phyloP scores from a whole-genome alignment of 768 basidiomycete species.

The Fibroporia radiculosa region DNA sequence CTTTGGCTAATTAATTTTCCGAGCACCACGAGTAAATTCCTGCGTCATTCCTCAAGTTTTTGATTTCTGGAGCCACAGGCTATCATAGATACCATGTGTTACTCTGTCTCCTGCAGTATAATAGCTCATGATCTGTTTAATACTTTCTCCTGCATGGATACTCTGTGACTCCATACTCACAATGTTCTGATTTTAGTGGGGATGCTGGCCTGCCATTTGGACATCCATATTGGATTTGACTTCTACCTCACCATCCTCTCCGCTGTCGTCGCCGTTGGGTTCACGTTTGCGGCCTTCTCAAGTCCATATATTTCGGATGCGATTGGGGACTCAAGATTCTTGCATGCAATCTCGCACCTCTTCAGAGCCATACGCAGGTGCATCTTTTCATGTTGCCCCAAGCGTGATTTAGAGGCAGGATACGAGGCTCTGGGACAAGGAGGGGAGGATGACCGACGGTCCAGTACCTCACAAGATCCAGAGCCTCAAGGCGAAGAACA shows the following conservation, averaged over 20 bases:
- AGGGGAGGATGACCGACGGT: conserved; percentile 4
- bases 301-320: conserved; percentile 16
- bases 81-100: too few relatives aligned
- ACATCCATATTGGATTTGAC: conserved; percentile 19
- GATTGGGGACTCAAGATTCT: conserved; percentile 11
- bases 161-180: too few relatives aligned
- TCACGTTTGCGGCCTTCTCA: conserved; percentile 22
- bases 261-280: conserved; percentile 19
- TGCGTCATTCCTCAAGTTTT: too few relatives aligned
- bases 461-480: conserved; percentile 2
- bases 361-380: conserved; percentile 5
- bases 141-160: too few relatives aligned
- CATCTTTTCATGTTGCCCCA: conserved; percentile 4
- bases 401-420: conserved; percentile 14
- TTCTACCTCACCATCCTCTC: conserved; percentile 17
- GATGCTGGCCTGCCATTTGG: conserved; percentile 22
- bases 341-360: not conserved
- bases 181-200: conserved; percentile 15
- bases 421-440: conserved; percentile 9
- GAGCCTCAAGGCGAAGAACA: not conserved
- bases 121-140: too few relatives aligned
- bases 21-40: too few relatives aligned
- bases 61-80: too few relatives aligned
- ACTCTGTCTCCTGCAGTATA: too few relatives aligned
- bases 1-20: too few relatives aligned